Evolutionary conservation across 1,139 yeast species (phyloP).

Genomic region (Pichia sp.): DNA sequence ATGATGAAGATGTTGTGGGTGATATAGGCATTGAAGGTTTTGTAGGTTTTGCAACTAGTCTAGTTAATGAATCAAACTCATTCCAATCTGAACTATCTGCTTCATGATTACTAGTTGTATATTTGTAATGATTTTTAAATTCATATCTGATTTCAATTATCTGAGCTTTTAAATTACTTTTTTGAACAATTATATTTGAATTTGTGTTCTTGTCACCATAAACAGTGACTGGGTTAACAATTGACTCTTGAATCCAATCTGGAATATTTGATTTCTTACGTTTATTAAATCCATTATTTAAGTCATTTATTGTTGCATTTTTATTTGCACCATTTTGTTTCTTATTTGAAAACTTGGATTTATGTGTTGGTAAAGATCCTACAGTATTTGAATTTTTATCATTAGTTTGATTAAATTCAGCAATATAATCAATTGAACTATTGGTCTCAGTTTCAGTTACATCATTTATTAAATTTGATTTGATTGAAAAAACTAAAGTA

Average conservation of each 20-base stretch:
- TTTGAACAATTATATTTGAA: slow-evolving; percentile 21
- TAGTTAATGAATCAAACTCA: slow-evolving; percentile 22
- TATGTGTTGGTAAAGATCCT: slow-evolving; percentile 8
- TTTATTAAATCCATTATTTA: slow-evolving; percentile 9
- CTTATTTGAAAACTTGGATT: background rate
- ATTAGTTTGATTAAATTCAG: slow-evolving; percentile 19
- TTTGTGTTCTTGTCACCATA: slow-evolving; percentile 25
- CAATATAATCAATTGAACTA: slow-evolving; percentile 28
- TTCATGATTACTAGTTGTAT: slow-evolving; percentile 12
- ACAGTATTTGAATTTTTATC: slow-evolving; percentile 9
- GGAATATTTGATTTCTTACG: slow-evolving; percentile 22
- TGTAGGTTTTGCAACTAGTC: slow-evolving; percentile 13
- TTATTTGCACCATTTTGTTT: background rate
- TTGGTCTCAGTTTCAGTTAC: slow-evolving; percentile 18
- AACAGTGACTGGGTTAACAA: slow-evolving; percentile 22
- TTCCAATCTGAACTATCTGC: slow-evolving; percentile 15
- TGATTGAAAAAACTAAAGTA: slow-evolving; percentile 42
- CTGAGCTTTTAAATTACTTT: slow-evolving; percentile 16
- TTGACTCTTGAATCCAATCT: slow-evolving; percentile 20
- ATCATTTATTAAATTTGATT: slow-evolving; percentile 23
- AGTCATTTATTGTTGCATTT: background rate
- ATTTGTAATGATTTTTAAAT: slow-evolving; percentile 15
- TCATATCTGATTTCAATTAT: slow-evolving; percentile 24
- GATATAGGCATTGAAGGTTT: background rate
- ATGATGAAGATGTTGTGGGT: background rate